Conservation (phyloP, 176 grass and related monocot genomes). For the Echinochloa phyllopogon region DNA sequence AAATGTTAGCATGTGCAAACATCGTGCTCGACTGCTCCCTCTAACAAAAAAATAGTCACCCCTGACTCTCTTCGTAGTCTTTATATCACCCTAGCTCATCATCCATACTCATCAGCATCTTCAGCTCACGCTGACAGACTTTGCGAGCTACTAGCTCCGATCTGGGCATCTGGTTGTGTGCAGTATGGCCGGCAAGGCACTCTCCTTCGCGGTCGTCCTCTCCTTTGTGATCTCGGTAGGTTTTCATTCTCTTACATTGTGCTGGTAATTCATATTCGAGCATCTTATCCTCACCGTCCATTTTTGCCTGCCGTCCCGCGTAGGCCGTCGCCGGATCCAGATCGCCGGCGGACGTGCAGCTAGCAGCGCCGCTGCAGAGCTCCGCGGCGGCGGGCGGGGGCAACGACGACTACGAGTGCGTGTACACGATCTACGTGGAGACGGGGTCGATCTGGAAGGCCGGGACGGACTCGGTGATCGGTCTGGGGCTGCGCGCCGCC, state of each 20-base stretch:
- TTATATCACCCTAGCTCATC: not conserved
- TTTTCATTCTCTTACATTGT: not conserved
- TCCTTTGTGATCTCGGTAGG: not conserved
- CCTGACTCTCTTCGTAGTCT: not conserved
- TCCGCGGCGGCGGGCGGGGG: not conserved
- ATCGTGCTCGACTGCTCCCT: not conserved
- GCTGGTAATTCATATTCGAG: too few relatives aligned
- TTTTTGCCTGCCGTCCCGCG: not conserved
- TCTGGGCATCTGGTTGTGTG: not conserved
- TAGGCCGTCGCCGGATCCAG: conserved; percentile 5
- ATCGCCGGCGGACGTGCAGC: not conserved
- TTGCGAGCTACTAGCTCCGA: not conserved
- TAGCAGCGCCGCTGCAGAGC: not conserved
- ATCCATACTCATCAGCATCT: too few relatives aligned
- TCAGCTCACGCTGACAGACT: not conserved
- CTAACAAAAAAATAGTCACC: not conserved
- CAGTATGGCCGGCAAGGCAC: not conserved
- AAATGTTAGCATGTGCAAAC: not conserved
- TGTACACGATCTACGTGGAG: conserved; percentile 43
- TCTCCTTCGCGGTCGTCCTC: not conserved
- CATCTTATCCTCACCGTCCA: too few relatives aligned
- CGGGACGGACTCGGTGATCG: conserved; percentile 40
- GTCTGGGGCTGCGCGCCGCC: not conserved
- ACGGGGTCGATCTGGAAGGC: conserved; percentile 46
- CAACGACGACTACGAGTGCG: conserved; percentile 12